Evolutionary conservation across 2,329 filamentous ascomycete genomes (phyloP).

Genomic region (Westerdykella sp.): DNA sequence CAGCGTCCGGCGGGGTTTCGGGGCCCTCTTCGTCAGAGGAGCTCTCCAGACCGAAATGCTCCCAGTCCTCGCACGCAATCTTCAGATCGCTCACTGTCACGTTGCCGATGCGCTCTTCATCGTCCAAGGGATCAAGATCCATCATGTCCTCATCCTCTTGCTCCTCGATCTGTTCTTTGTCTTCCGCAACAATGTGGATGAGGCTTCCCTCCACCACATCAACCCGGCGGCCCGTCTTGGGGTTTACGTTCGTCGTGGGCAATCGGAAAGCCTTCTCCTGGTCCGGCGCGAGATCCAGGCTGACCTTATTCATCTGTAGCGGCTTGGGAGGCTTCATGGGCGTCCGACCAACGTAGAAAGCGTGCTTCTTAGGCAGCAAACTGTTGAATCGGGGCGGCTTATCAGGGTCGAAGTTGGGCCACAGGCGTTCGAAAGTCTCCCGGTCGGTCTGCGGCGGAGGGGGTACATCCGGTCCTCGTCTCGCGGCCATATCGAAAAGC

Average conservation of each 20-base stretch:
- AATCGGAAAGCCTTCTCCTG: conserved; percentile 81
- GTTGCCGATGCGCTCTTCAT: conserved; percentile 64
- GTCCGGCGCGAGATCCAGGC: conserved; percentile 76
- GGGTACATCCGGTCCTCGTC: conserved; percentile 45
- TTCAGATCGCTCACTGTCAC: conserved; percentile 75
- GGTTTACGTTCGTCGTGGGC: conserved; percentile 47
- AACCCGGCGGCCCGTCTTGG: conserved; percentile 44
- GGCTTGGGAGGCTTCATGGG: conserved; percentile 74
- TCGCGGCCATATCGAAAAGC: conserved; percentile 24
- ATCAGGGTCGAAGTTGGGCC: conserved; percentile 72
- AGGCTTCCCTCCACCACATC: conserved; percentile 52
- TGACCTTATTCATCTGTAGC: conserved; percentile 79
- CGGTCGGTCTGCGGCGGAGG: conserved; percentile 65
- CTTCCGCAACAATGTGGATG: conserved; percentile 35
- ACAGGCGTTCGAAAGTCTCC: conserved; percentile 72
- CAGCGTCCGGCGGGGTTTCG: conserved; percentile 22
- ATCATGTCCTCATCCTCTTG: conserved; percentile 42
- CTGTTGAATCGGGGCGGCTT: conserved; percentile 73
- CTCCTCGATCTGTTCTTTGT: conserved; percentile 34
- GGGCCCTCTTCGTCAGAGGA: conserved; percentile 26
- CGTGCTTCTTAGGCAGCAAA: conserved; percentile 73
- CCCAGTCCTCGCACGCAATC: conserved; percentile 83
- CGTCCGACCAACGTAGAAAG: conserved; percentile 70
- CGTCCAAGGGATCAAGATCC: conserved; percentile 48
- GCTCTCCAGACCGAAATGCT: conserved; percentile 45